These are phyloP conservation scores for Yarrowia deformans DNA, from an alignment of 805 yeast species.

Conservation along the genomic window DNA sequence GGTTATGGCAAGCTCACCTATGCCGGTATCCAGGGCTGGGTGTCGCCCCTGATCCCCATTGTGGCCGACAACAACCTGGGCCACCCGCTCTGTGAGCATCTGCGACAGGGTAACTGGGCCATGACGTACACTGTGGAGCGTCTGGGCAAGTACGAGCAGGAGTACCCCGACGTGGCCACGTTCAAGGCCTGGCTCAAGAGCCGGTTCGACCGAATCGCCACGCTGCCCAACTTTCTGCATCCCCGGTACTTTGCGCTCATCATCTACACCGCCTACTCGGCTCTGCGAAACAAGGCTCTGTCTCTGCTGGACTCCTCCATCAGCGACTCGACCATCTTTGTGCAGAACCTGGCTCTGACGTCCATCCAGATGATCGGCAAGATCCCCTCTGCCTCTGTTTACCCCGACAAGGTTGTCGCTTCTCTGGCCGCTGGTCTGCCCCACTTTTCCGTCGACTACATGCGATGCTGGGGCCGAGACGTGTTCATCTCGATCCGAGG, in stretches of 20 bases:
- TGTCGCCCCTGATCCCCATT: slow-evolving; percentile 66
- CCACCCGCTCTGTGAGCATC: slow-evolving; percentile 80
- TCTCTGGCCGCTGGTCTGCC: slow-evolving; percentile 96
- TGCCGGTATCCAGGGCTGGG: slow-evolving; percentile 96
- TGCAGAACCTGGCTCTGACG: slow-evolving; percentile 78
- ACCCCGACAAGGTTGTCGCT: slow-evolving; percentile 66
- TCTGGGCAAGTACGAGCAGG: slow-evolving; percentile 59
- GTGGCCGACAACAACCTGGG: slow-evolving; percentile 78
- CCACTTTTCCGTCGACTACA: slow-evolving; percentile 85
- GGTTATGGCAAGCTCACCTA: slow-evolving; percentile 74
- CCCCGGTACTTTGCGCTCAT: slow-evolving; percentile 88
- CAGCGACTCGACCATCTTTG: slow-evolving; percentile 70
- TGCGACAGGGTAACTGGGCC: slow-evolving; percentile 90
- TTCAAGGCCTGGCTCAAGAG: slow-evolving; percentile 73
- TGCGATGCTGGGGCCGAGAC: slow-evolving; percentile 99
- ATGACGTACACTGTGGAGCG: slow-evolving; percentile 74
- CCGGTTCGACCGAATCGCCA: slow-evolving; percentile 67
- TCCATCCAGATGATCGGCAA: slow-evolving; percentile 87
- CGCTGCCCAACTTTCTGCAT: slow-evolving; percentile 76
- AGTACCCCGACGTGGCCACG: slow-evolving; percentile 58
- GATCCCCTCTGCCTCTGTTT: slow-evolving; percentile 75
- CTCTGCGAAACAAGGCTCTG: slow-evolving; percentile 74
- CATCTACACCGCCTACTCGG: slow-evolving; percentile 84
- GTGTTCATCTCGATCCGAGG: slow-evolving; percentile 90
- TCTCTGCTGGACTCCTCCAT: slow-evolving; percentile 61